Base-by-base conservation (phyloP, 768 basidiomycete species). In the Lactarius tabidus region DNA sequence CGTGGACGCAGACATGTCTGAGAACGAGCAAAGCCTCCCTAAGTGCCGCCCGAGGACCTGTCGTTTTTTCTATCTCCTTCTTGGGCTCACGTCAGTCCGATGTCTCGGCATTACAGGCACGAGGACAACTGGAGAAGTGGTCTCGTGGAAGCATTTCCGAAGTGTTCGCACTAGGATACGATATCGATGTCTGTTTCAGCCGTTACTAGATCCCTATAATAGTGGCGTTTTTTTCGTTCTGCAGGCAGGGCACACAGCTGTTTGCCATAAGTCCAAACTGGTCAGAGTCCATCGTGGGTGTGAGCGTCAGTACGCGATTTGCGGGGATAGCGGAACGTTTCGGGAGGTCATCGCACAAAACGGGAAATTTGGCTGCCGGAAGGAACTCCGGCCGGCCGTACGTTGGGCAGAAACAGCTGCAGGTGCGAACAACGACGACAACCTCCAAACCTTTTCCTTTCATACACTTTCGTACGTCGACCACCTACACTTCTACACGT, bases 401-500 rank as follows among this genome's bases (percentile, higher is more conserved):
- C n/a, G 15, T n/a, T 18, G 26, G 48, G 41, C 12, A 10, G 10
- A 23, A 20, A 35, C 9, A 26, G 31, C 18, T 31, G 31, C 36
- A 3, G 18, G n/a, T 36, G n/a, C 35, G 23, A 14, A 9, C 35
- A 26, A 20, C 57, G 20, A 36, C 41, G 23, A 51, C 60, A 45
- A 31, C 3, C 29, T 39, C 35, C 23, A 26, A 36, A 33, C 41
- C 12, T n/a, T n/a, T 36, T 33, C 31, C 48, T 14, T 43, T 20
- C 18, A 29, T 56, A 57, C 60, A 62, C 48, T 41, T 53, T 57
- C 26, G 64, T 60, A 48, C 54, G 64, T 57, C n/a, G 4, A 10
- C 48, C 17, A 2, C 12, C 12, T 1, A 20, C 18, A 23, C 29
- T 9, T 20, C 20, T 6, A 0, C 26, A 1, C n/a, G 1, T 48